These are phyloP conservation scores for Candida andamanensis DNA, from an alignment of 805 yeast species.

Conservation along the genomic window DNA sequence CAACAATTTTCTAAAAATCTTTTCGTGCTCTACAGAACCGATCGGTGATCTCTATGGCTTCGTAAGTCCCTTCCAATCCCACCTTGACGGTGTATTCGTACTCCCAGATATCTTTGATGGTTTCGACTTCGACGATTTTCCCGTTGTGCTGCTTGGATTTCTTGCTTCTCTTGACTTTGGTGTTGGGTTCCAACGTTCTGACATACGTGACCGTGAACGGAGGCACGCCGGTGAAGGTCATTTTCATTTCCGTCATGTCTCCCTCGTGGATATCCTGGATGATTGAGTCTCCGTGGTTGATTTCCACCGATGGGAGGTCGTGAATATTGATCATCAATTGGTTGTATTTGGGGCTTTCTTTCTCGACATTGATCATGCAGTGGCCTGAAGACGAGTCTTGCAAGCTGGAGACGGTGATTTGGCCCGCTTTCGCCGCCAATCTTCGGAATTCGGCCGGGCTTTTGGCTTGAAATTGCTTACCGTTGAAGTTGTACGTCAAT, in stretches of 20 bases:
- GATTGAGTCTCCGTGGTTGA: constrained; percentile 69
- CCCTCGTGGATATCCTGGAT: constrained; percentile 90
- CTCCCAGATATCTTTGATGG: constrained; percentile 64
- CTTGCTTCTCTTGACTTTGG: constrained; percentile 30
- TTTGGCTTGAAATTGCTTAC: constrained; percentile 50
- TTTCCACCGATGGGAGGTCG: constrained; percentile 69
- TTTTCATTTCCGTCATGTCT: constrained; percentile 83
- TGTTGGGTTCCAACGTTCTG: constrained; percentile 40
- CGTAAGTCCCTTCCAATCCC: constrained; percentile 87
- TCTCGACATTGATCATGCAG: constrained; percentile 61
- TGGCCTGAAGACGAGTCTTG: constrained; percentile 68
- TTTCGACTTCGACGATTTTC: constrained; percentile 19
- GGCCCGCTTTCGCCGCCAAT: constrained; percentile 81
- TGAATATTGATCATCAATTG: constrained; percentile 31
- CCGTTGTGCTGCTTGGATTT: constrained; percentile 11
- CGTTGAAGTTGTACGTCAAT: constrained; percentile 70
- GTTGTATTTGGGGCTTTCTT: constrained; percentile 25
- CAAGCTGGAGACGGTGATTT: constrained; percentile 57
- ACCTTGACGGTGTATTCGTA: constrained; percentile 69
- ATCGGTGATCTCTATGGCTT: constrained; percentile 86
- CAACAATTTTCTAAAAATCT: constrained; percentile 7
- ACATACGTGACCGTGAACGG: constrained; percentile 87
- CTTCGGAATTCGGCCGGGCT: constrained; percentile 49
- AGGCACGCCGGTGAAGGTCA: constrained; percentile 80
- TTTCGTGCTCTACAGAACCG: constrained; percentile 54